Evolutionary conservation across 1,284 basidiomycete species (phyloP).

Genomic region (Mycena citricolor): DNA sequence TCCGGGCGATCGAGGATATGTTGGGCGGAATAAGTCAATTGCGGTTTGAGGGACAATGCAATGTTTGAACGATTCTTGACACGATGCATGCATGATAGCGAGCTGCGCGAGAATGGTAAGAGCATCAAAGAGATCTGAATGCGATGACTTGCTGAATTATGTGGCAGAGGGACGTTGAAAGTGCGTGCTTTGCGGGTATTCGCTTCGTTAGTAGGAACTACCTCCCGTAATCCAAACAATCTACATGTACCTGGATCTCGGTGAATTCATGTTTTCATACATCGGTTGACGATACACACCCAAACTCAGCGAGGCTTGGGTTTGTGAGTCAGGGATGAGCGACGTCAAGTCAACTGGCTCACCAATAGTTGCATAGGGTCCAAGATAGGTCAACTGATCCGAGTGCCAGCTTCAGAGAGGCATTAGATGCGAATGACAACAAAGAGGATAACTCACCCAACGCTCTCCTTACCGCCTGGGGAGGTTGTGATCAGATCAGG

Average conservation of each 20-base stretch:
- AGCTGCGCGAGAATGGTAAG: conserved; percentile 44
- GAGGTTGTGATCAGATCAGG: too few species aligned
- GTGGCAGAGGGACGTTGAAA: conserved; percentile 79
- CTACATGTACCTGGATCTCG: conserved; percentile 61
- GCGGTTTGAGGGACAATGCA: conserved; percentile 73
- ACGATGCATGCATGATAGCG: conserved; percentile 89
- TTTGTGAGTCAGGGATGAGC: neutral
- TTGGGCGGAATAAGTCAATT: conserved; percentile 75
- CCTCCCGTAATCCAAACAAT: conserved; percentile 76
- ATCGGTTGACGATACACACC: conserved; percentile 44
- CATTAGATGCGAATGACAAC: neutral
- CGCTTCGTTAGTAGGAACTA: conserved; percentile 59
- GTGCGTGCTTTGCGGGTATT: conserved; percentile 63
- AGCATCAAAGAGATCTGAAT: neutral
- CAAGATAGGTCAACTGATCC: conserved; percentile 78
- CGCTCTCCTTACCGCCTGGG: conserved; percentile 82
- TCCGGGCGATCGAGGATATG: conserved; percentile 46
- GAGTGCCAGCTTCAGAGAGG: conserved; percentile 57
- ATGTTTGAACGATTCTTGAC: conserved; percentile 89
- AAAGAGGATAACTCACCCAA: conserved; percentile 47
- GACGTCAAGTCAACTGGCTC: neutral
- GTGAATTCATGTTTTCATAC: conserved; percentile 11
- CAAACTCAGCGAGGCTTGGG: conserved; percentile 88
- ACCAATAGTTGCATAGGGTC: conserved; percentile 85
- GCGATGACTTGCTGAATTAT: conserved; percentile 70